Percentiles rank a stretch among this genome's conserved stretches.
Evolutionary conservation across 768 basidiomycete genomes (phyloP).

Genomic region (Hypholoma fasciculare): DNA sequence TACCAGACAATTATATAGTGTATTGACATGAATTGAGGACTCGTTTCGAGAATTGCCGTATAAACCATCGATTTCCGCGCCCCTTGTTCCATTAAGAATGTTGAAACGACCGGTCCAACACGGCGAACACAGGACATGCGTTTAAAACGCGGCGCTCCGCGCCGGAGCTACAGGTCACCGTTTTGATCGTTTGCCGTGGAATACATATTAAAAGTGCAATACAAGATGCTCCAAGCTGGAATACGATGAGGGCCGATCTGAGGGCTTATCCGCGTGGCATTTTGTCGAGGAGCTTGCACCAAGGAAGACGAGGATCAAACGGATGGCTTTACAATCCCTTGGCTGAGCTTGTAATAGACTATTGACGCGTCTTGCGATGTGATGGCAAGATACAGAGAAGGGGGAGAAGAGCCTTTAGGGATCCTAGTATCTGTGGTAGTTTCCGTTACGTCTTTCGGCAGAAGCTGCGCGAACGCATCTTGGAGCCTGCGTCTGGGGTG

Average conservation of each 20-base stretch:
- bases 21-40: neutral
- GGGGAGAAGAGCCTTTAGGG: conserved; percentile 11
- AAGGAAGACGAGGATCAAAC: conserved; percentile 31
- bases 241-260: neutral
- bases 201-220: neutral
- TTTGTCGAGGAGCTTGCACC: neutral
- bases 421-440: conserved; percentile 22
- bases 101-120: too few relatives aligned
- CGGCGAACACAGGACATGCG: too few relatives aligned
- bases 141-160: too few relatives aligned
- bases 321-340: conserved; percentile 74
- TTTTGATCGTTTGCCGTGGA: too few relatives aligned
- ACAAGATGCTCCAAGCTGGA: neutral
- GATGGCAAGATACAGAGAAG: conserved; percentile 63
- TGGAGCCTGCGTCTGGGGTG: conserved; percentile 39
- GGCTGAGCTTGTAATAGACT: conserved; percentile 81
- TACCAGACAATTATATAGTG: neutral
- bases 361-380: conserved; percentile 78
- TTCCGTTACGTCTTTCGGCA: conserved; percentile 3
- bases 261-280: neutral
- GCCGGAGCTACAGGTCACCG: too few relatives aligned
- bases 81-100: neutral
- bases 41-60: neutral
- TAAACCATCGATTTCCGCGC: neutral
- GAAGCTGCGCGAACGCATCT: conserved; percentile 53